A percentile compares a stretch with the other conserved stretches of the same genome.
phyloP scores from a whole-genome alignment of 306 rosid species.

The Ormosia semicastrata region DNA sequence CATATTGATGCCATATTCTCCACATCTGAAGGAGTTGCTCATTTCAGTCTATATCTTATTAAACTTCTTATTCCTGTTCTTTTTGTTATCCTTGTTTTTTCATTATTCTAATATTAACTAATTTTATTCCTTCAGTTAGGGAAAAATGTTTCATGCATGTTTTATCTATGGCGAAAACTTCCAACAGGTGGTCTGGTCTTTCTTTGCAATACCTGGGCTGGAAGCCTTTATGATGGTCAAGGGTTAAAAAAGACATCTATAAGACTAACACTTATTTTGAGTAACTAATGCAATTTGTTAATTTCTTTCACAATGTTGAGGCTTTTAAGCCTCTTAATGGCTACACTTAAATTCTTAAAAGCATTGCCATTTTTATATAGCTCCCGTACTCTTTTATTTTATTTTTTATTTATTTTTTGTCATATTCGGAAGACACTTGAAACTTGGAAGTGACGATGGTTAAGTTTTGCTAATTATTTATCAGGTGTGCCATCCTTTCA shows the following conservation, averaged over 20 bases:
- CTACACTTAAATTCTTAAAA: too few species aligned
- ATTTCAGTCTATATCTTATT: not conserved
- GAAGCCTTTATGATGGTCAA: not conserved
- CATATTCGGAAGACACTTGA: not conserved
- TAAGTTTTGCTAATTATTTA: slow-evolving; percentile 25
- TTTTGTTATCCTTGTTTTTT: not conserved
- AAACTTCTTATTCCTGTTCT: not conserved
- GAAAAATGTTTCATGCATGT: not conserved
- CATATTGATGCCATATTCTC: not conserved
- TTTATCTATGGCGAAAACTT: not conserved
- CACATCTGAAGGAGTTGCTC: slow-evolving; percentile 1
- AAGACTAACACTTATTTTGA: not conserved
- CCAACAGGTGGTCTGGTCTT: not conserved
- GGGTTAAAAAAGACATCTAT: not conserved
- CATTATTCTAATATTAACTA: not conserved
- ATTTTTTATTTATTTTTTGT: not conserved
- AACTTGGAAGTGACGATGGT: slow-evolving; percentile 21
- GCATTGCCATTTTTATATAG: not conserved
- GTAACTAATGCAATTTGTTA: not conserved
- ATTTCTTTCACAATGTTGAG: not conserved
- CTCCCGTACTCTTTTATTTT: not conserved
- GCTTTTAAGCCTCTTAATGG: not conserved
- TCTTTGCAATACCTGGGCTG: not conserved
- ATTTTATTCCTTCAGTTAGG: not conserved
- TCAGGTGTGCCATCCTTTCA: slow-evolving; percentile 58